These are phyloP conservation scores for Cryptococcus neoformans DNA, from an alignment of 1,284 basidiomycete species.

Conservation along the genomic window DNA sequence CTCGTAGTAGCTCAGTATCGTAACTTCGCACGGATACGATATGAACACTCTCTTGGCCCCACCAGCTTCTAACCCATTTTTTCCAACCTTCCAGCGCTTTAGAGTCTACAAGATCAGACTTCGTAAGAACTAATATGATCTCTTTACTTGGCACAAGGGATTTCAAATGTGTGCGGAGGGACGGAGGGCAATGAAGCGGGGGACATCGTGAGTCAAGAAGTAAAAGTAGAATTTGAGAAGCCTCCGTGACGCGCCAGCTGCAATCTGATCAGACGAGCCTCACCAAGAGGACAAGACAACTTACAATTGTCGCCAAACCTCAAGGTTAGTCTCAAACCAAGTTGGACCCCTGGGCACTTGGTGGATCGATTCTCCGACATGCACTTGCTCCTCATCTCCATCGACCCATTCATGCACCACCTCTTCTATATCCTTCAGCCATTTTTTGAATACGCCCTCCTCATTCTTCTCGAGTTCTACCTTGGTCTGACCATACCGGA, in stretches of 20 bases:
- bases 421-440: constrained; percentile 63
- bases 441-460: constrained; percentile 70
- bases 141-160: constrained; percentile 53
- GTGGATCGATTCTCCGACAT: constrained; percentile 11
- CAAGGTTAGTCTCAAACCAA: constrained; percentile 82
- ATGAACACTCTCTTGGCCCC: constrained; percentile 44
- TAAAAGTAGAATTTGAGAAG: constrained; percentile 77
- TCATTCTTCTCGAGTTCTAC: constrained; percentile 83
- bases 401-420: constrained; percentile 58
- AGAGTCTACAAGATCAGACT: constrained; percentile 70
- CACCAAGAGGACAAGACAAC: background rate
- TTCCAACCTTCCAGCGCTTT: constrained; percentile 64
- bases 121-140: constrained; percentile 76
- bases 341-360: constrained; percentile 50
- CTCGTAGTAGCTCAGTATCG: constrained; percentile 52
- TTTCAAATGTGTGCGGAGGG: constrained; percentile 53
- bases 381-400: constrained; percentile 19
- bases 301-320: constrained; percentile 84
- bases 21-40: constrained; percentile 76
- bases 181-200: constrained; percentile 57
- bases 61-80: constrained; percentile 58
- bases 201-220: constrained; percentile 85
- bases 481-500: constrained; percentile 77
- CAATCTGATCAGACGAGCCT: constrained; percentile 1
- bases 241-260: constrained; percentile 84